Base-by-base conservation (phyloP, 2,329 filamentous ascomycete species). In the Paecilomyces variotii region DNA sequence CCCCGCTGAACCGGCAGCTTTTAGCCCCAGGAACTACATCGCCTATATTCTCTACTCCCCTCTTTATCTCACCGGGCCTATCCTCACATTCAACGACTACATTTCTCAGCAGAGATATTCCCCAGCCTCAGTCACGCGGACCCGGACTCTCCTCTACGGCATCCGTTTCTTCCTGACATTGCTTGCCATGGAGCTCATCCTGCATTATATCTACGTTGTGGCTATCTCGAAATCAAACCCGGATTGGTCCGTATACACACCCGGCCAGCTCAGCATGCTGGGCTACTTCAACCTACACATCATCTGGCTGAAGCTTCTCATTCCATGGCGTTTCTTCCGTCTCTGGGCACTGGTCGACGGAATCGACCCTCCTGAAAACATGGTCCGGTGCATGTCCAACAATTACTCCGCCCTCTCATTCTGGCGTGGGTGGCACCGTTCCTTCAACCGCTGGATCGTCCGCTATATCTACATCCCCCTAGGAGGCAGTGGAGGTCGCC, bases 51-150 rank as follows among this genome's bases (percentile, higher is more conserved):
- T 97, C 59, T 99, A 99, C 71, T 91, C 91, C 1, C 94, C 94
- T 0, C 83, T 99, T 0, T 99, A 97, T 74, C 82, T 99, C 32
- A 85, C 92, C 0, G 94, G 94, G 0, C 94, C 94, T 0, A 96
- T 99, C 68, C 73, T 99, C 61, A 97, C 92, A 11, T 99, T 97
- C 79, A 99, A 99, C 75, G 95, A 99, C 78, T 99, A 94, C 79
- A 87, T 97, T 62, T 89, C 90, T 0, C 94, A 99, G 72, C 81
- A 82, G 61, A 88, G 90, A 64, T 88, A 93, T 75, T 83, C 82
- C 11, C 76, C 90, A 0, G 82, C 87, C 10, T 91, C 84, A 59
- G 87, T 94, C 67, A 89, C 87, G 64, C 75, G 73, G 2, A 74
- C 78, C 2, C 89, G 92, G 57, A 97, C 88, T 1, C 71, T 87